Evolutionary conservation across 139 green algal species (phyloP), one percentile per base, ranked within the genome.

Genomic region (Penium margaritaceum): DNA sequence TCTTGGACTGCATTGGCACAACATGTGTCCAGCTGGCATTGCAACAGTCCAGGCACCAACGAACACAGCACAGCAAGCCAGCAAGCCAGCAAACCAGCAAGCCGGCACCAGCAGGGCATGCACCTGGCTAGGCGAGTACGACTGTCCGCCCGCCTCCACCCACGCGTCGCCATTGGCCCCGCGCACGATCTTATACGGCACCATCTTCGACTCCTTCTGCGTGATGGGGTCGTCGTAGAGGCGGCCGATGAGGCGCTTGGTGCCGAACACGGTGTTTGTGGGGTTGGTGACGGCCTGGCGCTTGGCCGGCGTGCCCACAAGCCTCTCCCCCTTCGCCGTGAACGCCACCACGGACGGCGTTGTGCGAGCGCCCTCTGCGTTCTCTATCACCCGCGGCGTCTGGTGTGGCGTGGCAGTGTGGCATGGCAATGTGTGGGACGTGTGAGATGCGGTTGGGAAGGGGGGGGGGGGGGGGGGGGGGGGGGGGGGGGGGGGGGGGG

Each of bases 281-380:
- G 91, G 88, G 83, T 98, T n/a, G 72, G 93, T 98, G 24, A 99
- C 90, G 1, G 94, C 88, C 88, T 97, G 91, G 33, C 94, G 90
- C 86, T 98, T 98, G 71, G 95, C 95, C 1, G 94, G 92, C 54
- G 95, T 79, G 19, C 72, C 72, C 0, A 79, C 72, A 15, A 99
- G 84, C 2, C 90, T 80, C 80, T 99, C 95, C 1, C 93, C 93
- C 83, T 96, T 96, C 37, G 97, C 87, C 12, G 87, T 97, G 85
- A 98, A 99, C 2, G 95, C 95, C 6, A 98, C 89, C 6, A 98
- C 86, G 3, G 94, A 98, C 12, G 95, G 95, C 1, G 95, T 99
- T 39, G 95, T 99, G 61, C 95, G 86, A 61, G 84, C 77, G 46
- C 95, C 95, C 84, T 99, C 95, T 0, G 91, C 90, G 72, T 99